Conservation (phyloP, 139 green algal species). For the Chloropicon primus region DNA sequence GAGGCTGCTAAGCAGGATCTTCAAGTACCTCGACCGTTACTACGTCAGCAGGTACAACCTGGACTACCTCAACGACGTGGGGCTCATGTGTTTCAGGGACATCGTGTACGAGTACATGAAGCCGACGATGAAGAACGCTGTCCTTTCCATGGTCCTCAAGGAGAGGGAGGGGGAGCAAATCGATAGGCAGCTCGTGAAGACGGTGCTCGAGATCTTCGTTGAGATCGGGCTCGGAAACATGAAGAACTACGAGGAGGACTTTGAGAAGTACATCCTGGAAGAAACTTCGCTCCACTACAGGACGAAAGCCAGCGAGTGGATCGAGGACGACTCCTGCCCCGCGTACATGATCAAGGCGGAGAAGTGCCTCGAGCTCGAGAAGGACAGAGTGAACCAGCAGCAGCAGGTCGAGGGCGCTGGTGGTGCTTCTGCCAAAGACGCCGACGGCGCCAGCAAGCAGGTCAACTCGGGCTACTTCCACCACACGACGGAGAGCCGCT, state of each 20-base stretch:
- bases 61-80: constrained; percentile 78
- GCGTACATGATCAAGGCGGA: constrained; percentile 86
- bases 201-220: constrained; percentile 92
- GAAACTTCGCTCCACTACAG: background rate
- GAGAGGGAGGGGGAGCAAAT: constrained; percentile 92
- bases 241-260: constrained; percentile 88
- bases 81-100: constrained; percentile 83
- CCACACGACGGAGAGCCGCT: constrained; percentile 59
- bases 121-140: constrained; percentile 40
- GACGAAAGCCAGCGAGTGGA: constrained; percentile 50
- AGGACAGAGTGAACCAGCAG: constrained; percentile 74
- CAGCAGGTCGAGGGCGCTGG: constrained; percentile 66
- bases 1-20: constrained; percentile 92
- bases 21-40: constrained; percentile 99
- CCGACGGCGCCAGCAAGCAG: background rate
- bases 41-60: constrained; percentile 87
- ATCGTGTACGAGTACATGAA: constrained; percentile 74
- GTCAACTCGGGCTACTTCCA: constrained; percentile 71
- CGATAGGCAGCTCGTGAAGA: constrained; percentile 78
- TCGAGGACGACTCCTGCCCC: constrained; percentile 82
- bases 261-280: constrained; percentile 53
- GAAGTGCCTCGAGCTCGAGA: constrained; percentile 13
- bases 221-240: constrained; percentile 83
- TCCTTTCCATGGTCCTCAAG: constrained; percentile 54
- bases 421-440: background rate